Conservation (phyloP, 2,329 filamentous ascomycete species). For the Microcyclosporella mali region DNA sequence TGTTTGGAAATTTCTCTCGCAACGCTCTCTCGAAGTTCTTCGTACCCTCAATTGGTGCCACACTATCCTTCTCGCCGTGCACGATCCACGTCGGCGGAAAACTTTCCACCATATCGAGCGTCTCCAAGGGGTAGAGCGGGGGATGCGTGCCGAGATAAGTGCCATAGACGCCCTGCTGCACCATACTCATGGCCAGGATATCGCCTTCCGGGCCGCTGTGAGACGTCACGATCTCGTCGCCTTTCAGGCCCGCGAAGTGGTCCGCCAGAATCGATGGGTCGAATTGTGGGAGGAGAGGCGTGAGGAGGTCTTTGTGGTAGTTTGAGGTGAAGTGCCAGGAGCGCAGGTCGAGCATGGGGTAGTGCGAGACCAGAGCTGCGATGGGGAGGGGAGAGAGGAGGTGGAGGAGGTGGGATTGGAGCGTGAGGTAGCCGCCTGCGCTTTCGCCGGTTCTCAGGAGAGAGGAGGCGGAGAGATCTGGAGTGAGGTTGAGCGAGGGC, state of each 20-base stretch:
- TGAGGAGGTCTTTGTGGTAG: conserved; percentile 12
- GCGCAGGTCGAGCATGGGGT: conserved; percentile 30
- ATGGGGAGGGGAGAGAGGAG: conserved; percentile 16
- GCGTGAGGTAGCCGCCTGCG: conserved; percentile 36
- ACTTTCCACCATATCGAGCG: conserved; percentile 23
- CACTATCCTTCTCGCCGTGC: conserved; percentile 32
- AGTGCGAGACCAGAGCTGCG: conserved; percentile 28
- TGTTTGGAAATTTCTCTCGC: conserved; percentile 19
- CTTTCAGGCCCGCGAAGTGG: conserved; percentile 8
- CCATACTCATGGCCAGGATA: conserved; percentile 14
- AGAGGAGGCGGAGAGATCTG: conserved; percentile 6
- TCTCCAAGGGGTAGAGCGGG: conserved; percentile 26
- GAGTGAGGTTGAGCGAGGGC: conserved; percentile 20
- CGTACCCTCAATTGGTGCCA: conserved; percentile 27
- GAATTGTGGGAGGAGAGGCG: conserved; percentile 6
- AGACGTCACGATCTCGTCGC: conserved; percentile 9
- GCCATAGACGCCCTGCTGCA: conserved; percentile 13
- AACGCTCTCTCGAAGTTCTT: conserved; percentile 27
- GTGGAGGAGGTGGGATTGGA: conserved; percentile 25
- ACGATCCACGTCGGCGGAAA: conserved; percentile 31
- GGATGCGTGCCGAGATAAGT: conserved; percentile 11
- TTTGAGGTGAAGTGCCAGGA: conserved; percentile 15
- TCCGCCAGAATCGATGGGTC: conserved; percentile 3
- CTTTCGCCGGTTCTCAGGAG: conserved; percentile 33
- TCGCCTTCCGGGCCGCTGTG: conserved; percentile 5